A percentile compares a stretch with the other conserved stretches of the same genome.
phyloP scores from a whole-genome alignment of 441 rosid genomes.

The Biscutella auriculata region DNA sequence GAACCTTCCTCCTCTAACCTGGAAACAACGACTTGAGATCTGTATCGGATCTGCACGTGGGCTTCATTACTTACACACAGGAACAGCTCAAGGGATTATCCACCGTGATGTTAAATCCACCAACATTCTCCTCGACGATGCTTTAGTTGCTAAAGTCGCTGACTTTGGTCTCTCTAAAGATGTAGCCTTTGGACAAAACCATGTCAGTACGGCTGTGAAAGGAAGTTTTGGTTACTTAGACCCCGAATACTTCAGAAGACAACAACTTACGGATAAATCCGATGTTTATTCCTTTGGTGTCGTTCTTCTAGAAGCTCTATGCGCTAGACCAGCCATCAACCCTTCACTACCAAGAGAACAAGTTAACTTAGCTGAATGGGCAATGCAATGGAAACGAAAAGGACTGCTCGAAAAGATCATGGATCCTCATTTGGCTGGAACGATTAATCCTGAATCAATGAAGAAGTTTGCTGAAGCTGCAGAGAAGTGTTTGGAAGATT shows the following conservation, averaged over 20 bases:
- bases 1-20: constrained; percentile 44
- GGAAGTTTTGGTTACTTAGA: constrained; percentile 83
- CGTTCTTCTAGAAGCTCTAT: constrained; percentile 62
- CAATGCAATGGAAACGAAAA: constrained; percentile 85
- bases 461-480: constrained; percentile 82
- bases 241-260: constrained; percentile 76
- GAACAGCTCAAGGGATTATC: constrained; percentile 82
- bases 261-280: constrained; percentile 67
- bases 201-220: constrained; percentile 82
- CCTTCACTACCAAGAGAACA: constrained; percentile 70
- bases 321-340: constrained; percentile 69
- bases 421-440: constrained; percentile 56
- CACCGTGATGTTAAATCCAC: constrained; percentile 83
- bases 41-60: constrained; percentile 74
- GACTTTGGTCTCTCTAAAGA: constrained; percentile 86
- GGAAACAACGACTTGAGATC: constrained; percentile 85
- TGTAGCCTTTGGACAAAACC: constrained; percentile 59
- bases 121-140: constrained; percentile 69
- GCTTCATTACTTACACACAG: constrained; percentile 79
- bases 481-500: constrained; percentile 78
- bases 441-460: constrained; percentile 69
- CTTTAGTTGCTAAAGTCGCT: constrained; percentile 76
- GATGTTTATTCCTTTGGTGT: constrained; percentile 91
- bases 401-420: constrained; percentile 68
- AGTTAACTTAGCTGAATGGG: constrained; percentile 88